Conservation (phyloP, 768 basidiomycete species). For the Coprinellus micaceus region DNA sequence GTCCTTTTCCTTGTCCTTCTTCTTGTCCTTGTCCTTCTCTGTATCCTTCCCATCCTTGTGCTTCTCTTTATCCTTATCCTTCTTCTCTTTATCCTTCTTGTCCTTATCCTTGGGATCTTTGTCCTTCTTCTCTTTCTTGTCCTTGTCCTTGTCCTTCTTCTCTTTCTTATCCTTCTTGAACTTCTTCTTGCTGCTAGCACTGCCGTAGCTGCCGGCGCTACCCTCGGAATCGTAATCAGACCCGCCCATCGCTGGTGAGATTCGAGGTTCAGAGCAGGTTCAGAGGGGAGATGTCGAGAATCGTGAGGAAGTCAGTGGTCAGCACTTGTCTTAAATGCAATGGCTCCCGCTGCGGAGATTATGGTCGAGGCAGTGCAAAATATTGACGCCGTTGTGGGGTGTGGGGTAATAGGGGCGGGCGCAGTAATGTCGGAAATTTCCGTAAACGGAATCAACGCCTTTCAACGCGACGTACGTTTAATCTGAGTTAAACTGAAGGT, state of each 20-base stretch:
- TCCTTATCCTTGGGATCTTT: constrained; percentile 18
- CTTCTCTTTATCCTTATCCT: constrained; percentile 16
- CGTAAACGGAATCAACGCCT: too few relatives aligned
- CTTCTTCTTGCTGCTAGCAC: constrained; percentile 11
- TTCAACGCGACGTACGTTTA: too few relatives aligned
- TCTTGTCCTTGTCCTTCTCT: background rate
- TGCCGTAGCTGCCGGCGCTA: background rate
- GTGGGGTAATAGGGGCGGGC: too few relatives aligned
- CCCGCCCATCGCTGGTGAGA: background rate
- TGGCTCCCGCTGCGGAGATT: too few relatives aligned
- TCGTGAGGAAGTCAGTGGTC: background rate
- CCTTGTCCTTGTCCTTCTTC: constrained; percentile 20
- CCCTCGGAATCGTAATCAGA: constrained; percentile 6
- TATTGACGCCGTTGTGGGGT: too few relatives aligned
- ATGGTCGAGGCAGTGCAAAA: background rate
- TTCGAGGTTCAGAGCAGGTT: background rate
- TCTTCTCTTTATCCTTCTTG: constrained; percentile 24
- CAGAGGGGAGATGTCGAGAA: background rate
- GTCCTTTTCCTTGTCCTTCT: background rate
- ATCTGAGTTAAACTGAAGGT: too few relatives aligned
- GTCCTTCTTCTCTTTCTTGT: constrained; percentile 19
- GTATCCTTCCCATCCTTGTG: constrained; percentile 16
- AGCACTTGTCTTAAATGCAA: too few relatives aligned
- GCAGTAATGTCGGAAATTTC: too few relatives aligned
- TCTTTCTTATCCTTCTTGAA: constrained; percentile 21